Conservation (phyloP, 148 eudicot genomes). For the Drosera capensis region DNA sequence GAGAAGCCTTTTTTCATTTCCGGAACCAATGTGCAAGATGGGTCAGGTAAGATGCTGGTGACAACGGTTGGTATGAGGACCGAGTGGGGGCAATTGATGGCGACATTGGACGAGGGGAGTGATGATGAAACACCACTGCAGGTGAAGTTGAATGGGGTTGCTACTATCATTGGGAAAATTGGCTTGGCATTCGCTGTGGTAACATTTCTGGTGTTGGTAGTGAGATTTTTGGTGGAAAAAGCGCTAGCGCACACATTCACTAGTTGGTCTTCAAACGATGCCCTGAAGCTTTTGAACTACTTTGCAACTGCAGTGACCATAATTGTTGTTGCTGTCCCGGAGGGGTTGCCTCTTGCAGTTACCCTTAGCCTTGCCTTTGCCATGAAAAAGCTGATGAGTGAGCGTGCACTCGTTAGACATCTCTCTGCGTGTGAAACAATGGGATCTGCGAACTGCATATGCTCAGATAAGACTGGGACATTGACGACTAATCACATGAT, state of each 20-base stretch:
- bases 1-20: constrained; percentile 62
- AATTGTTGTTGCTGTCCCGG: constrained; percentile 95
- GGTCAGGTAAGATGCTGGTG: constrained; percentile 79
- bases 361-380: constrained; percentile 96
- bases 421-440: constrained; percentile 95
- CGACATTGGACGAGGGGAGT: constrained; percentile 68
- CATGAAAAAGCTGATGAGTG: constrained; percentile 77
- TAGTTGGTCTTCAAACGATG: constrained; percentile 69
- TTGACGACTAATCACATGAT: constrained; percentile 90
- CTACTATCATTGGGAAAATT: constrained; percentile 91
- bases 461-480: constrained; percentile 96
- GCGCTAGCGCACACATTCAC: constrained; percentile 26
- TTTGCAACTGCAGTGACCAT: constrained; percentile 89
- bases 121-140: constrained; percentile 94
- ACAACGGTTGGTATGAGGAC: constrained; percentile 98
- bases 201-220: constrained; percentile 54
- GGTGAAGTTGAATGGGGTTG: constrained; percentile 92
- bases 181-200: constrained; percentile 68
- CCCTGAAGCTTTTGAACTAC: constrained; percentile 49
- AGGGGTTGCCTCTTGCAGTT: constrained; percentile 92
- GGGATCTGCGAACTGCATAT: constrained; percentile 82
- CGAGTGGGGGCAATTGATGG: constrained; percentile 96
- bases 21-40: constrained; percentile 92
- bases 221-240: constrained; percentile 51
- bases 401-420: constrained; percentile 76